Percentiles rank a stretch among this genome's conserved stretches.
Evolutionary conservation across 2,329 filamentous ascomycete species (phyloP).

Genomic region (Monosporascus sp.): DNA sequence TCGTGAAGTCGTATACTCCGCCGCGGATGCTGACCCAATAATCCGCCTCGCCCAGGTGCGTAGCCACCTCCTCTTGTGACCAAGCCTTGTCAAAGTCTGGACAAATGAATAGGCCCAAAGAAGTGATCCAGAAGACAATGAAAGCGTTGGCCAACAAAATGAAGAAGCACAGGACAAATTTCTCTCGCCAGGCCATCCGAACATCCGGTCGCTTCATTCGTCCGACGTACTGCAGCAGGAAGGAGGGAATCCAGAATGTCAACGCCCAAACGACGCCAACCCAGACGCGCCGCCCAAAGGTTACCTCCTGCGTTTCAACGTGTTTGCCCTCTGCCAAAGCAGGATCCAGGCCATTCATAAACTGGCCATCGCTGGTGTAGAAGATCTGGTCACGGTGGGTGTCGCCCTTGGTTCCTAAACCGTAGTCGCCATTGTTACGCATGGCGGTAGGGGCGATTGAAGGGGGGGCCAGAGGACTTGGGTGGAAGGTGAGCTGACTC

Average conservation of each 20-base stretch:
- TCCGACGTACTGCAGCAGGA: slow-evolving; percentile 70
- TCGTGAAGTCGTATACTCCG: slow-evolving; percentile 83
- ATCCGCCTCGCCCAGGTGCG: slow-evolving; percentile 66
- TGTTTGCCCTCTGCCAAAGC: slow-evolving; percentile 73
- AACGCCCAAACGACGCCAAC: slow-evolving; percentile 75
- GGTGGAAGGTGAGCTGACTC: slow-evolving; percentile 43
- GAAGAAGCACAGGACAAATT: slow-evolving; percentile 73
- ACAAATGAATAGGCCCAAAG: slow-evolving; percentile 78
- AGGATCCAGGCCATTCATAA: slow-evolving; percentile 65
- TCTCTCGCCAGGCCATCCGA: slow-evolving; percentile 95
- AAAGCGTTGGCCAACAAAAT: slow-evolving; percentile 76
- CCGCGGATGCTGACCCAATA: slow-evolving; percentile 86
- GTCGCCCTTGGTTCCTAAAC: slow-evolving; percentile 82
- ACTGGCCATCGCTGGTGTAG: slow-evolving; percentile 66
- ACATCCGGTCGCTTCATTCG: slow-evolving; percentile 98
- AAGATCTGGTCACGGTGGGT: slow-evolving; percentile 66
- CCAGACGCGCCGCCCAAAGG: slow-evolving; percentile 67
- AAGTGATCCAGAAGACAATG: slow-evolving; percentile 89
- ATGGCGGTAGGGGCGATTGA: slow-evolving; percentile 57
- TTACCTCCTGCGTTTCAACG: slow-evolving; percentile 64
- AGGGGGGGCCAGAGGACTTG: slow-evolving; percentile 38
- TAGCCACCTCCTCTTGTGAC: slow-evolving; percentile 62
- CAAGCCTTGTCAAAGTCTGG: slow-evolving; percentile 90
- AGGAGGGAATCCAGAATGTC: slow-evolving; percentile 94
- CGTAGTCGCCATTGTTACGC: slow-evolving; percentile 75